Percentiles rank a stretch among this genome's conserved stretches.
These are phyloP conservation scores for Kurtzmaniella cleridarum DNA, from an alignment of 805 yeast genomes.

Conservation along the genomic window DNA sequence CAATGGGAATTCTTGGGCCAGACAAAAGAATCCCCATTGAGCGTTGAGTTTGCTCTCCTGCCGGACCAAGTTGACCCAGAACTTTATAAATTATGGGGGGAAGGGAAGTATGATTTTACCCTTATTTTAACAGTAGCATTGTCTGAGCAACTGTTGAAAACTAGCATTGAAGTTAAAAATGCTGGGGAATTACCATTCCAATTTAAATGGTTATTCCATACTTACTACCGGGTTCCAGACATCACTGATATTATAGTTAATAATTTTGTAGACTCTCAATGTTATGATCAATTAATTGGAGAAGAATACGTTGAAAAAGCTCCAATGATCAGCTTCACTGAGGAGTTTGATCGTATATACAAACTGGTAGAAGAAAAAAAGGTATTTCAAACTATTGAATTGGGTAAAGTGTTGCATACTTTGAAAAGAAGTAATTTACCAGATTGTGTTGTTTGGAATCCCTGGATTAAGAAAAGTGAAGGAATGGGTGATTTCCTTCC, in stretches of 20 bases:
- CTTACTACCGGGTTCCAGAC: conserved; percentile 73
- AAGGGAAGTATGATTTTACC: conserved; percentile 61
- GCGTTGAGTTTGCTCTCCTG: conserved; percentile 85
- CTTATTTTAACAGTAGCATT: conserved; percentile 65
- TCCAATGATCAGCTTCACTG: conserved; percentile 68
- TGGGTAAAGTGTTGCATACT: conserved; percentile 67
- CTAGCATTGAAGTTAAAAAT: conserved; percentile 73
- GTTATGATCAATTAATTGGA: conserved; percentile 71
- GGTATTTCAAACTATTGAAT: conserved; percentile 60
- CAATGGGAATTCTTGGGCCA: conserved; percentile 94
- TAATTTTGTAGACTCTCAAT: conserved; percentile 67
- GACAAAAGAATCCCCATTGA: conserved; percentile 52
- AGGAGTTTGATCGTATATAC: conserved; percentile 85
- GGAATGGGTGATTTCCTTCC: conserved; percentile 89
- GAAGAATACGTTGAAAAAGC: conserved; percentile 62
- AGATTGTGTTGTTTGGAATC: conserved; percentile 92
- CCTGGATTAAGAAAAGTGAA: conserved; percentile 81
- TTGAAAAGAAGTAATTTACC: conserved; percentile 60
- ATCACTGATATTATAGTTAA: conserved; percentile 72
- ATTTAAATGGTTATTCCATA: conserved; percentile 94
- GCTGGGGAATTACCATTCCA: conserved; percentile 60
- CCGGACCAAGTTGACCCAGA: conserved; percentile 76
- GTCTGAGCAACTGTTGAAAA: conserved; percentile 51
- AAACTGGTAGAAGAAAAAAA: conserved; percentile 51
- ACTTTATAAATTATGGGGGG: conserved; percentile 50